Conservation (phyloP, 495 filamentous ascomycete species). For the Xylaria flabelliformis region DNA sequence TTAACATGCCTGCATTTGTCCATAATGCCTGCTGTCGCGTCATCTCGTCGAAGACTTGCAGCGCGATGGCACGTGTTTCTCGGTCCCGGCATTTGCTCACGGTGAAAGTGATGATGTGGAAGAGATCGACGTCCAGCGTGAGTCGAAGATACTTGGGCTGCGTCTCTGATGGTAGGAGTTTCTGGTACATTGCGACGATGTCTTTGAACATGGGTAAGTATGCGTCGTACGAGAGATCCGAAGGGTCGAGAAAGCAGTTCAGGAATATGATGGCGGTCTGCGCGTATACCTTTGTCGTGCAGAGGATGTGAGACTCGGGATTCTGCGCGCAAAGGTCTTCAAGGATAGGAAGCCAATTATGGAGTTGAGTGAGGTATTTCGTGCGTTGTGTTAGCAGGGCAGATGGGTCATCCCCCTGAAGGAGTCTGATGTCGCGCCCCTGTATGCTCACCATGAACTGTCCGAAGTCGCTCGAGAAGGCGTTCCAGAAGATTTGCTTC, state of each 20-base stretch:
- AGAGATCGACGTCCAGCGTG: constrained; percentile 34
- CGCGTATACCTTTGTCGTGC: constrained; percentile 30
- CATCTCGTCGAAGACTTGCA: constrained; percentile 30
- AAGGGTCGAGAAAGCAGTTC: constrained; percentile 32
- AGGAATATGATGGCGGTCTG: constrained; percentile 31
- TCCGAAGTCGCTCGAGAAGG: constrained; percentile 34
- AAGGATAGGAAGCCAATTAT: constrained; percentile 30
- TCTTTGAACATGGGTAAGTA: constrained; percentile 27
- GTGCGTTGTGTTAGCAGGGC: constrained; percentile 26
- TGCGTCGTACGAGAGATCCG: constrained; percentile 34
- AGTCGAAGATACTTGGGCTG: constrained; percentile 16
- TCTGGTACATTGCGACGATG: constrained; percentile 30
- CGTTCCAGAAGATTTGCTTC: constrained; percentile 27
- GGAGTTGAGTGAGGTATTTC: constrained; percentile 23
- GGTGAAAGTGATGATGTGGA: constrained; percentile 34
- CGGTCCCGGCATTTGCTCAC: constrained; percentile 34
- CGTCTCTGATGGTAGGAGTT: constrained; percentile 19
- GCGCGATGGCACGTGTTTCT: constrained; percentile 24
- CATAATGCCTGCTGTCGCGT: constrained; percentile 32
- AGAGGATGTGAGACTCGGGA: constrained; percentile 22
- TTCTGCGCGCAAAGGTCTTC: constrained; percentile 25
- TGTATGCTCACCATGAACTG: constrained; percentile 32
- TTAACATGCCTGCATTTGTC: constrained; percentile 33
- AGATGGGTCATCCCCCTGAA: constrained; percentile 7
- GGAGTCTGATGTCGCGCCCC: constrained; percentile 8